These are phyloP conservation scores for Tricholoma terreum DNA, from an alignment of 768 basidiomycete species.

Conservation along the genomic window DNA sequence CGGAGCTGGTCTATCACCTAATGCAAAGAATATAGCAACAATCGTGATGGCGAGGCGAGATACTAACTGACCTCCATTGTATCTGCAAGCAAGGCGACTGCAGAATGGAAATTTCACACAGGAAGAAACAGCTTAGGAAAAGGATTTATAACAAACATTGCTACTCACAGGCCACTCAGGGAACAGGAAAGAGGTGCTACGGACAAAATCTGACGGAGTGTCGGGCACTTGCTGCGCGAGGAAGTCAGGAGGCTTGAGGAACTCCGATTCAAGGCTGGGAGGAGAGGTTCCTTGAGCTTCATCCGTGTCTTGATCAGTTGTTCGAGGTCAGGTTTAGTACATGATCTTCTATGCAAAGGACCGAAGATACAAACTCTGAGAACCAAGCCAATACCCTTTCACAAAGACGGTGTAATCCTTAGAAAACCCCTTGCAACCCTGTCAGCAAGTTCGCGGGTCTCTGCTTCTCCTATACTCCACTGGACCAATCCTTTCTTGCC, in stretches of 20 bases:
- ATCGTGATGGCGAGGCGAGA: too few relatives aligned
- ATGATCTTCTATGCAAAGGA: not conserved
- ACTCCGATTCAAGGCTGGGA: not conserved
- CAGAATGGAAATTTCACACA: not conserved
- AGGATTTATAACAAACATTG: not conserved
- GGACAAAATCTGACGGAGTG: not conserved
- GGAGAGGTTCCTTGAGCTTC: not conserved
- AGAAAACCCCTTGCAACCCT: not conserved
- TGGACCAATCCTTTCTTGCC: slow-evolving; percentile 1
- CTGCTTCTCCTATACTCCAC: slow-evolving; percentile 2
- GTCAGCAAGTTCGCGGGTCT: not conserved
- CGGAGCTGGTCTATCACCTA: too few relatives aligned
- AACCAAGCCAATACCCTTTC: not conserved
- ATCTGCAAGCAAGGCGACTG: not conserved
- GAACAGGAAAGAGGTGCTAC: not conserved
- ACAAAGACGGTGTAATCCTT: slow-evolving; percentile 1
- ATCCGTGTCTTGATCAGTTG: not conserved
- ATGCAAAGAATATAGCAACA: too few relatives aligned
- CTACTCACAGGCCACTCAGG: slow-evolving; percentile 1
- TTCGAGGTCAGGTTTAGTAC: not conserved
- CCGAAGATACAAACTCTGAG: not conserved
- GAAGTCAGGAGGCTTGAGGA: not conserved
- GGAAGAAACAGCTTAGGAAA: not conserved
- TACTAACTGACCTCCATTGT: slow-evolving; percentile 1
- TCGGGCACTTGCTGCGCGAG: not conserved